A percentile compares a stretch with the other conserved stretches of the same genome.
phyloP scores from a whole-genome alignment of 805 yeast species.

The Lachancea mirantina region DNA sequence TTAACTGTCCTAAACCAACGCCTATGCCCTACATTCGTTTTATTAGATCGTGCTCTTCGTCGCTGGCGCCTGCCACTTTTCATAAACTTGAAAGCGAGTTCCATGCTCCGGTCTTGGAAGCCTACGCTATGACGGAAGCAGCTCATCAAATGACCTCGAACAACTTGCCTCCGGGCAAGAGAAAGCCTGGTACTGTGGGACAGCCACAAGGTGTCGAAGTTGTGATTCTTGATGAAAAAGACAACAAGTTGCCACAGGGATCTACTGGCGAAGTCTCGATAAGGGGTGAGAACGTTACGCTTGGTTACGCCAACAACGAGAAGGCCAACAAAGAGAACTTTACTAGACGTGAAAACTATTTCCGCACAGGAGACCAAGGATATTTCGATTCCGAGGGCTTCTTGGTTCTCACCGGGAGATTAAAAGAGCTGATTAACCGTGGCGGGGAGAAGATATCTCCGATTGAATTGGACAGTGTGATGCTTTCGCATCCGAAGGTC shows the following conservation, averaged over 20 bases:
- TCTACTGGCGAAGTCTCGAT: constrained; percentile 62
- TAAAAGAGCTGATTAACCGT: constrained; percentile 67
- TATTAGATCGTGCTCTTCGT: constrained; percentile 65
- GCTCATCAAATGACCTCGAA: constrained; percentile 77
- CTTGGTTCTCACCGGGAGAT: constrained; percentile 57
- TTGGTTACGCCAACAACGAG: constrained; percentile 63
- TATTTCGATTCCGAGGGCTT: constrained; percentile 51
- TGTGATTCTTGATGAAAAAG: constrained; percentile 46
- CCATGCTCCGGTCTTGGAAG: constrained; percentile 64
- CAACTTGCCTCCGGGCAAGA: constrained; percentile 53
- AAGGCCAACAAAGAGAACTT: constrained; percentile 65
- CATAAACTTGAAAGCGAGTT: constrained; percentile 48
- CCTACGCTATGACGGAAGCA: constrained; percentile 78
- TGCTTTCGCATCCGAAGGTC: constrained; percentile 56
- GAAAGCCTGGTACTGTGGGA: constrained; percentile 69
- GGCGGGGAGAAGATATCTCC: constrained; percentile 79
- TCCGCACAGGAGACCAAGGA: constrained; percentile 79
- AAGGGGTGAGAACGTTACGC: constrained; percentile 60
- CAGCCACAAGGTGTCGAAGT: constrained; percentile 64
- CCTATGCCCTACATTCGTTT: constrained; percentile 52
- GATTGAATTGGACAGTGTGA: constrained; percentile 55
- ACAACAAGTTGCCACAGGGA: constrained; percentile 43
- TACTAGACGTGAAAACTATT: constrained; percentile 48
- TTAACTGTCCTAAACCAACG: constrained; percentile 44
- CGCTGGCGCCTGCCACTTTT: constrained; percentile 61